phyloP scores from a whole-genome alignment of 106 monocot species.

The Xerophyta viscosa region DNA sequence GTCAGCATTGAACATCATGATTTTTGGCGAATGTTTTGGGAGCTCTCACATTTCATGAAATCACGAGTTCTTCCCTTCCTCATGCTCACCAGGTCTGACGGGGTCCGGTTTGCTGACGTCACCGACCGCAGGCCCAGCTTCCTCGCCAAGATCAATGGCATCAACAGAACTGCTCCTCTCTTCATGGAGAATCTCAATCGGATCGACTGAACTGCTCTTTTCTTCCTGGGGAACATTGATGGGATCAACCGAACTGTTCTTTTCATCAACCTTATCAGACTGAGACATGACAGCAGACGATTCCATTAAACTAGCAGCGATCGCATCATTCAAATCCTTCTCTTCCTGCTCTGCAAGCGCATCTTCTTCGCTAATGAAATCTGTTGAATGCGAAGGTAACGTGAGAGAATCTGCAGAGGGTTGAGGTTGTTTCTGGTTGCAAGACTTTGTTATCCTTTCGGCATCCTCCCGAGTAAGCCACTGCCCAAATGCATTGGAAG shows the following conservation, averaged over 20 bases:
- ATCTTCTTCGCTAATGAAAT: constrained; percentile 23
- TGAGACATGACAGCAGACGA: constrained; percentile 3
- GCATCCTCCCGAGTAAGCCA: constrained; percentile 97
- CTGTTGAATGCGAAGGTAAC: neutral
- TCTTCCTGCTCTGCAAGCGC: constrained; percentile 60
- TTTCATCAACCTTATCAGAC: neutral
- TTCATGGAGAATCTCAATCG: no score
- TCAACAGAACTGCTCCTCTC: neutral
- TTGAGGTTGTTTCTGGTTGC: constrained; percentile 30
- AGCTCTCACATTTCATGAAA: no score
- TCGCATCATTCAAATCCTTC: constrained; percentile 80
- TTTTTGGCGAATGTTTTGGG: no score
- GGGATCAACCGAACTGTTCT: neutral
- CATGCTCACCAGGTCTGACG: no score
- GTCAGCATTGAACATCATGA: no score
- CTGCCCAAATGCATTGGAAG: constrained; percentile 63
- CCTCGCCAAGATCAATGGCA: no score
- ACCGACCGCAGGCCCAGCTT: no score
- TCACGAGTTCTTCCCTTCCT: no score
- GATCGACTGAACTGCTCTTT: constrained; percentile 1
- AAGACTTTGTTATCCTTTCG: constrained; percentile 60
- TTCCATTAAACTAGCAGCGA: constrained; percentile 84
- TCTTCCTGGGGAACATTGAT: neutral
- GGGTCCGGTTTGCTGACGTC: no score
- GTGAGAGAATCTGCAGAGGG: constrained; percentile 4